Evolutionary conservation across 1,284 basidiomycete genomes (phyloP).

Genomic region (Bondarzewia mesenterica): DNA sequence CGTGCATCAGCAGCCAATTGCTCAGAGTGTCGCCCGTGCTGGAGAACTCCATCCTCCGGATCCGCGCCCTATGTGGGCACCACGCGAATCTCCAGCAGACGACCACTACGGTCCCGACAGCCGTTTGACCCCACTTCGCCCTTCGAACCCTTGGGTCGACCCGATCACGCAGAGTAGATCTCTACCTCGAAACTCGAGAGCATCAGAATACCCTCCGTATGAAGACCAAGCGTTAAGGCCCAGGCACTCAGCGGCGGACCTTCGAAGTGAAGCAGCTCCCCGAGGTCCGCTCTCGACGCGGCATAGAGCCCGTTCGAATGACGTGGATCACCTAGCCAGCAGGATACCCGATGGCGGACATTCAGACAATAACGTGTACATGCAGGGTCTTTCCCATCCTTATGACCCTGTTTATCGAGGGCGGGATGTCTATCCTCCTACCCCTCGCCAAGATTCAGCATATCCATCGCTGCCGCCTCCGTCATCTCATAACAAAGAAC

Average conservation of each 20-base stretch:
- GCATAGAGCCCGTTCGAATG: not conserved
- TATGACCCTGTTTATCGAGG: not conserved
- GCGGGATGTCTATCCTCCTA: not conserved
- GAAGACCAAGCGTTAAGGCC: not conserved
- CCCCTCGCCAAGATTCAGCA: not conserved
- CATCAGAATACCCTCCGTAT: not conserved
- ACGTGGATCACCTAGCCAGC: not conserved
- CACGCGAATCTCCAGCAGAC: not conserved
- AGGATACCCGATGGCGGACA: not conserved
- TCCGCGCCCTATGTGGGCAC: not conserved
- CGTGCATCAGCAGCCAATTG: not conserved
- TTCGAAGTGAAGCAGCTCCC: not conserved
- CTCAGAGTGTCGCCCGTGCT: too few species aligned
- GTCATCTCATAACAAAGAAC: not conserved
- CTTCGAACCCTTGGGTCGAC: not conserved
- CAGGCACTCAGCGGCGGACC: not conserved
- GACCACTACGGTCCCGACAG: not conserved
- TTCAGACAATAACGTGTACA: too few species aligned
- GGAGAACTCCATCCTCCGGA: not conserved
- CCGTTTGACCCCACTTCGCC: not conserved
- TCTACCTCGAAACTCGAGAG: too few species aligned
- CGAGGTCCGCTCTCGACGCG: not conserved
- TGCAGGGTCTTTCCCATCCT: not conserved
- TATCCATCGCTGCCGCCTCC: not conserved
- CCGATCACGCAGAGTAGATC: not conserved